Evolutionary conservation across 106 monocot species (phyloP).

Genomic region (Posidonia australis): DNA sequence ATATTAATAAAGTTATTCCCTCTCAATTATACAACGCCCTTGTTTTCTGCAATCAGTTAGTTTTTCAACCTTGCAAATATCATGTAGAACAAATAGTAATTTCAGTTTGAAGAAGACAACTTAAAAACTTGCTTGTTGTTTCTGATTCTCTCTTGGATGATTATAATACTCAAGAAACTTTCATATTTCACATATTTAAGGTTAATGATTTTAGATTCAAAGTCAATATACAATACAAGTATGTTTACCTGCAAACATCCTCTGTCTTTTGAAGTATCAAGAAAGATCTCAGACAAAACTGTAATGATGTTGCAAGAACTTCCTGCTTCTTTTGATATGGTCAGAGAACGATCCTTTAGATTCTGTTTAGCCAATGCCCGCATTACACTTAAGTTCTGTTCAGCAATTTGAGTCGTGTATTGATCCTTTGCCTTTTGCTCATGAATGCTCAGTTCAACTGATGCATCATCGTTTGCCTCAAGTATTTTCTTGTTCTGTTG

Average conservation of each 20-base stretch:
- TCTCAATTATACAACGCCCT: too few relatives aligned
- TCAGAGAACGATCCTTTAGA: background rate
- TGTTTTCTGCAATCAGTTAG: too few relatives aligned
- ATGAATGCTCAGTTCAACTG: conserved; percentile 40
- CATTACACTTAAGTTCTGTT: conserved; percentile 56
- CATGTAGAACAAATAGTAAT: too few relatives aligned
- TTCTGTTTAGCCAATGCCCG: conserved; percentile 6
- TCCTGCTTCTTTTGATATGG: background rate
- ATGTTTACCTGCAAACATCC: conserved; percentile 68
- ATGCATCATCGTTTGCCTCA: conserved; percentile 11
- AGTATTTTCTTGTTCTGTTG: conserved; percentile 48
- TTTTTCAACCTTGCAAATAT: too few relatives aligned
- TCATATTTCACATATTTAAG: too few relatives aligned
- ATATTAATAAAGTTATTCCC: too few relatives aligned
- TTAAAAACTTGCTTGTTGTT: too few relatives aligned
- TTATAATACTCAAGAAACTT: too few relatives aligned
- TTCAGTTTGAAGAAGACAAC: too few relatives aligned
- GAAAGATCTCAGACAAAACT: conserved; percentile 46
- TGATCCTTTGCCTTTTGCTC: conserved; percentile 44
- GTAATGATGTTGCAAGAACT: conserved; percentile 38
- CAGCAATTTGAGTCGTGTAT: conserved; percentile 49
- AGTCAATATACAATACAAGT: background rate
- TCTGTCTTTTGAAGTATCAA: conserved; percentile 51
- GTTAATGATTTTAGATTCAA: background rate
- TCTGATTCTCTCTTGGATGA: too few relatives aligned